Base-by-base conservation (phyloP, 1,139 yeast species). In the Yamadazyma buinensis region DNA sequence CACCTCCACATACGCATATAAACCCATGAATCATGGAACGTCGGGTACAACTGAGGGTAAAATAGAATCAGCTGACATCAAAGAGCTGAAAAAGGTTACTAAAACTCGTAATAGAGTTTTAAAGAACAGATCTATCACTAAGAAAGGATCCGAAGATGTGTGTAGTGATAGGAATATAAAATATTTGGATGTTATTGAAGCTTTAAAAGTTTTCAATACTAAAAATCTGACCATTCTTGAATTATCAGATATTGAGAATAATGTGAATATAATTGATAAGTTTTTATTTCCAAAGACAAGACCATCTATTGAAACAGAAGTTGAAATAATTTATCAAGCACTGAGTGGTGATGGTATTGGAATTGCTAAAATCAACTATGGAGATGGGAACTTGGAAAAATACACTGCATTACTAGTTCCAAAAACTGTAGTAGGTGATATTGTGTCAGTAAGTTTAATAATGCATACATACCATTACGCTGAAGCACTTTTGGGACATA, bases 281-380 rank as follows among this genome's bases (percentile, higher is more conserved):
- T 67, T 59, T 32, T 41, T 60, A 21, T 57, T 49, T 34, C 7
- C 7, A 5, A 41, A 46, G 24, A 30, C 33, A 8, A 41, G 67
- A 20, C 61, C 61, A 1, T 27, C 39, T 2, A 41, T 49, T 2
- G 37, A 43, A 3, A 32, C 61, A 1, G 42, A 43, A 1, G 52
- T 66, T 1, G 54, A 51, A 11, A 52, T 69, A 1, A 33, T 51
- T 2, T 55, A 58, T 29, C 55, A 56, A 17, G 54, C 70, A 0
- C 44, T 59, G 0, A 65, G 61, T 34, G 75, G 72, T 0, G 60
- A 57, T 17, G 75, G 75, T 0, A 30, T 68, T 3, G 74, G 61
- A 0, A 33, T 69, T 7, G 44, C 66, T 2, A 55, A 61, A 5
- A 12, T 15, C 3, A 10, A 20, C 54, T 51, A 2, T 33, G 44